Conservation (phyloP, 805 yeast species). For the Pichia manshurica region DNA sequence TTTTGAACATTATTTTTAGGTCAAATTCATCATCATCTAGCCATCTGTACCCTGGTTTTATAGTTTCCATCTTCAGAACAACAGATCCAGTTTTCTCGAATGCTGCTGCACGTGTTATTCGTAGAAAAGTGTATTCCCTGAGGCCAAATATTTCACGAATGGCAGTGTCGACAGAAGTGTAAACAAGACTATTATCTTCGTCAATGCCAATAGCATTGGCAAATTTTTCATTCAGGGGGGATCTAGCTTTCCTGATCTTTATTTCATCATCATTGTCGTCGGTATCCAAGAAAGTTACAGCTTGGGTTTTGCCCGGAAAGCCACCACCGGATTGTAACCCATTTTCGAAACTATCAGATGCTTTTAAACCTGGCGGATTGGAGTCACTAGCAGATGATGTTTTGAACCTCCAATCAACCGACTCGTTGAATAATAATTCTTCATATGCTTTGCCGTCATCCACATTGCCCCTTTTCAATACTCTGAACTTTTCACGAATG, state of each 20-base stretch:
- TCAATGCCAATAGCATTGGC: conserved; percentile 16
- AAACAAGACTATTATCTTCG: conserved; percentile 16
- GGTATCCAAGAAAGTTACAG: conserved; percentile 16
- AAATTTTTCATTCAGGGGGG: not conserved
- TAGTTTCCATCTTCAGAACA: conserved; percentile 49
- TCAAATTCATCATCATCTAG: conserved; percentile 44
- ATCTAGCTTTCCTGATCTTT: not conserved
- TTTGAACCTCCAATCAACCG: conserved; percentile 14
- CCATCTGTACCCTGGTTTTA: conserved; percentile 45
- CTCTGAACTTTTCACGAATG: conserved; percentile 4
- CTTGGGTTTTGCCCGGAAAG: conserved; percentile 17
- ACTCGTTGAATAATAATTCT: conserved; percentile 8
- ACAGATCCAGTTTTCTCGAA: conserved; percentile 46
- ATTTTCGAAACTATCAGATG: not conserved
- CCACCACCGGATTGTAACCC: not conserved
- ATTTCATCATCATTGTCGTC: not conserved
- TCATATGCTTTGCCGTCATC: conserved; percentile 3
- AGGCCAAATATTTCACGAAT: conserved; percentile 37
- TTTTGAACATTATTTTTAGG: conserved; percentile 11
- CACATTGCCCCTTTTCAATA: conserved; percentile 9
- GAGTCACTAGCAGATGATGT: conserved; percentile 1
- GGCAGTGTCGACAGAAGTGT: conserved; percentile 40
- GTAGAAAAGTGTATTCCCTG: conserved; percentile 38
- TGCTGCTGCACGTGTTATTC: conserved; percentile 53
- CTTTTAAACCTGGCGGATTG: not conserved